Conservation (phyloP, 306 rosid species). For the Parietaria judaica region DNA sequence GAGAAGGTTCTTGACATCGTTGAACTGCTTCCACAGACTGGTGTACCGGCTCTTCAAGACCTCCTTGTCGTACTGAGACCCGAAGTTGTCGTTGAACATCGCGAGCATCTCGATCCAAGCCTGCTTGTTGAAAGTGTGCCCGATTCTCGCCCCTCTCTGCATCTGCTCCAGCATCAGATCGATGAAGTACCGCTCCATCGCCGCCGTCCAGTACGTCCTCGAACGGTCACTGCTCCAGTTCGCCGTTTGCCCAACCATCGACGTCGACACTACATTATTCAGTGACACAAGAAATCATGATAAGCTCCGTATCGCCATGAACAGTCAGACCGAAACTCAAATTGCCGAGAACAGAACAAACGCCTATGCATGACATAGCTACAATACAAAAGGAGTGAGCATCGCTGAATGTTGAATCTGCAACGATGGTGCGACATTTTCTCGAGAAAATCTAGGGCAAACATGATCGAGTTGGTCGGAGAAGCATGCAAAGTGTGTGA, state of each 20-base stretch:
- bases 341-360: too few species aligned
- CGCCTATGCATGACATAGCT: too few species aligned
- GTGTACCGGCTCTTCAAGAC: constrained; percentile 62
- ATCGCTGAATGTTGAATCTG: too few species aligned
- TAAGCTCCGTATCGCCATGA: too few species aligned
- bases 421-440: too few species aligned
- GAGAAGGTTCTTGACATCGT: constrained; percentile 56
- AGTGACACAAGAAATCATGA: too few species aligned
- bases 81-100: constrained; percentile 57
- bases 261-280: too few species aligned
- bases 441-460: too few species aligned
- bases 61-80: constrained; percentile 62
- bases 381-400: background rate
- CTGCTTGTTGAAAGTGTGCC: constrained; percentile 66
- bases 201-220: constrained; percentile 63
- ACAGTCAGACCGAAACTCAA: too few species aligned
- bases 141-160: constrained; percentile 53
- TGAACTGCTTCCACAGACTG: constrained; percentile 72
- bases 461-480: too few species aligned
- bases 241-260: constrained; percentile 43
- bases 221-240: constrained; percentile 42
- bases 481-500: too few species aligned
- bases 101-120: constrained; percentile 69
- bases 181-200: constrained; percentile 60
- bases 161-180: constrained; percentile 73